These are phyloP conservation scores for Xylariaceae sp. DNA, from an alignment of 2,329 filamentous ascomycete genomes.

Conservation along the genomic window DNA sequence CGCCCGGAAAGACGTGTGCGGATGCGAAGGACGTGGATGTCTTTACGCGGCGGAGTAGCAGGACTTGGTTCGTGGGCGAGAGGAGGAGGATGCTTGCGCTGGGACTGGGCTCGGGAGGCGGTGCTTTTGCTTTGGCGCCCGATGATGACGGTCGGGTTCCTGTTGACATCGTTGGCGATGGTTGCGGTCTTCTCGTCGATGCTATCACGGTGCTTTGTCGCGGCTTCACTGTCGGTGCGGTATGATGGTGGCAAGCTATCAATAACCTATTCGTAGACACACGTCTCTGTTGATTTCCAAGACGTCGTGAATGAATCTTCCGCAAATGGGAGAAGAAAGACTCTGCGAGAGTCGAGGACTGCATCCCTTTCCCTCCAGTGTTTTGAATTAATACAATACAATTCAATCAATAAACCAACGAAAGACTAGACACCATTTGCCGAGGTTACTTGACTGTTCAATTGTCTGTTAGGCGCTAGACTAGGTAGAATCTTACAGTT, in stretches of 20 bases:
- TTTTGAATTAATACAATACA: neutral
- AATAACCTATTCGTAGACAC: neutral
- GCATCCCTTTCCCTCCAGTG: conserved; percentile 8
- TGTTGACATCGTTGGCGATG: conserved; percentile 1
- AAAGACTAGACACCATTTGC: neutral
- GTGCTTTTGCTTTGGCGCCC: conserved; percentile 1
- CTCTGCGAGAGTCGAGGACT: neutral
- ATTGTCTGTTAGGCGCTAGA: too few relatives aligned
- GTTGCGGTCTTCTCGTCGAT: neutral
- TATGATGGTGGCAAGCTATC: neutral
- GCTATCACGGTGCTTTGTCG: neutral
- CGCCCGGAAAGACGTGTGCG: conserved; percentile 92
- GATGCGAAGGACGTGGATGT: conserved; percentile 81
- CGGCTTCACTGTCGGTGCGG: neutral
- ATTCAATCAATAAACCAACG: too few relatives aligned
- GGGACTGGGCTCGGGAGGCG: conserved; percentile 33
- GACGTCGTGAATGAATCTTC: neutral
- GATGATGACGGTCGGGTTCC: conserved; percentile 6
- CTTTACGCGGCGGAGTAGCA: conserved; percentile 79
- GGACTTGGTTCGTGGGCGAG: conserved; percentile 78
- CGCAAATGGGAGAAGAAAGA: neutral
- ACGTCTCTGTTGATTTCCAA: neutral
- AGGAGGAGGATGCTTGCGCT: conserved; percentile 69
- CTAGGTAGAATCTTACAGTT: too few relatives aligned
- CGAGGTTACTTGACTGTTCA: conserved; percentile 6